Evolutionary conservation across 1,284 basidiomycete genomes (phyloP).

Genomic region (Boletus albobrunnescens): DNA sequence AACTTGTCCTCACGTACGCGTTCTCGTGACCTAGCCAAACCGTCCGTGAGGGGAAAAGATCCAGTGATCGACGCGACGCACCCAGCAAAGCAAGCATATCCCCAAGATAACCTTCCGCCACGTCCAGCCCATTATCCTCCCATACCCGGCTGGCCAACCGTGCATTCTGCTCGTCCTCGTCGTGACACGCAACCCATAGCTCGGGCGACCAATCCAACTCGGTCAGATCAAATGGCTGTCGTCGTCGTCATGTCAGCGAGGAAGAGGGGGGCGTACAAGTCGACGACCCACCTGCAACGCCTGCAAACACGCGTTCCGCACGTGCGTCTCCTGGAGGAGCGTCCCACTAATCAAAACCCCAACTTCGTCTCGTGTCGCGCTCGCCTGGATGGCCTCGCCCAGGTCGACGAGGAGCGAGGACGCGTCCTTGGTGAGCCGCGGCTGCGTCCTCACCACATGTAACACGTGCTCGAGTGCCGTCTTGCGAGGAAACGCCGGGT

Average conservation of each 20-base stretch:
- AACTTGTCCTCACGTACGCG: conserved; percentile 74
- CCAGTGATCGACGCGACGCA: conserved; percentile 27
- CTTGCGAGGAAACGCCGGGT: conserved; percentile 69
- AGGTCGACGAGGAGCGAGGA: conserved; percentile 81
- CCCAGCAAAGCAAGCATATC: conserved; percentile 71
- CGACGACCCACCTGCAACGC: conserved; percentile 60
- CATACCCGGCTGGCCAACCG: conserved; percentile 80
- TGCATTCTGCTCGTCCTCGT: conserved; percentile 89
- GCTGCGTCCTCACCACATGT: conserved; percentile 72
- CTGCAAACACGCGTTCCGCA: conserved; percentile 88
- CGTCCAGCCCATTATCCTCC: conserved; percentile 96
- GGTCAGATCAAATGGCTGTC: conserved; percentile 88
- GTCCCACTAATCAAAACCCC: conserved; percentile 68
- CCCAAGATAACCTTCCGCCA: conserved; percentile 69
- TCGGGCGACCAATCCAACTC: conserved; percentile 91
- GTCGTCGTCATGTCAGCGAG: too few relatives aligned
- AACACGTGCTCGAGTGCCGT: conserved; percentile 72
- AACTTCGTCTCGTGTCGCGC: conserved; percentile 63
- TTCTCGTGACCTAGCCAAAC: conserved; percentile 65
- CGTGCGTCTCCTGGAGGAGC: conserved; percentile 85
- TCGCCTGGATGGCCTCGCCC: conserved; percentile 76
- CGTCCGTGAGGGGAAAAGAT: neutral
- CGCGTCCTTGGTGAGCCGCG: conserved; percentile 82
- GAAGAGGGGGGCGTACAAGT: too few relatives aligned
- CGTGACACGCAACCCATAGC: conserved; percentile 88